Evolutionary conservation across 1,284 basidiomycete genomes (phyloP).

Genomic region (Cystobasidium sp.): DNA sequence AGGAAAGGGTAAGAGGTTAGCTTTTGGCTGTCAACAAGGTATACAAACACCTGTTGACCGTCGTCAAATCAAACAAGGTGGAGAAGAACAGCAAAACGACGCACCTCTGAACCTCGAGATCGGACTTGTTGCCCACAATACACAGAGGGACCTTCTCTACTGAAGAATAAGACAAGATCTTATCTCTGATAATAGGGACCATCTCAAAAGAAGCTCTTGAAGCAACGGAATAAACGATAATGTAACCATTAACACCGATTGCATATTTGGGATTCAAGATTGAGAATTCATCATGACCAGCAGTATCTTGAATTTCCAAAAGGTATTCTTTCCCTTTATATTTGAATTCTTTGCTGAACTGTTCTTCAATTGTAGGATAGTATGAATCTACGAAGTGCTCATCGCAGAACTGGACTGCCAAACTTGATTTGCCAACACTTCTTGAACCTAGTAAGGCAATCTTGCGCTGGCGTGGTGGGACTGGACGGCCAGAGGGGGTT

Average conservation of each 20-base stretch:
- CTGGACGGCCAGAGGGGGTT: constrained; percentile 50
- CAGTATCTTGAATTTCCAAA: constrained; percentile 98
- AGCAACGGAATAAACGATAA: constrained; percentile 92
- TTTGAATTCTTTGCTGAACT: constrained; percentile 80
- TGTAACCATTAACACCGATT: constrained; percentile 62
- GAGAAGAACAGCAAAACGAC: constrained; percentile 18
- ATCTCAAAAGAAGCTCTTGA: constrained; percentile 93
- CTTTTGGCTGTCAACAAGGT: neutral
- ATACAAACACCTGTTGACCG: too few species aligned
- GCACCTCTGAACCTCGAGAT: constrained; percentile 73
- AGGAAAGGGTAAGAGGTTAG: constrained; percentile 51
- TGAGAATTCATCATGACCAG: constrained; percentile 92
- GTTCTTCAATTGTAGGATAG: constrained; percentile 93
- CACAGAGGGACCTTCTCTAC: constrained; percentile 92
- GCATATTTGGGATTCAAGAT: constrained; percentile 60
- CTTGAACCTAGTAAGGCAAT: constrained; percentile 79
- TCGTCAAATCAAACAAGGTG: too few species aligned
- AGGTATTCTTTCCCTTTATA: constrained; percentile 85
- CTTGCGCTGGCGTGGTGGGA: constrained; percentile 65
- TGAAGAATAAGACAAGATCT: constrained; percentile 94
- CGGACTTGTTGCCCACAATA: constrained; percentile 92
- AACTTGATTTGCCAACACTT: constrained; percentile 74
- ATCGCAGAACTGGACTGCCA: constrained; percentile 74
- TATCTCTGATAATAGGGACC: constrained; percentile 93
- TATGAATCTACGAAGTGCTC: constrained; percentile 71